Evolutionary conservation across 495 filamentous ascomycete species (phyloP), one percentile per base, ranked within the genome.

Genomic region (Neurospora tetraspora): DNA sequence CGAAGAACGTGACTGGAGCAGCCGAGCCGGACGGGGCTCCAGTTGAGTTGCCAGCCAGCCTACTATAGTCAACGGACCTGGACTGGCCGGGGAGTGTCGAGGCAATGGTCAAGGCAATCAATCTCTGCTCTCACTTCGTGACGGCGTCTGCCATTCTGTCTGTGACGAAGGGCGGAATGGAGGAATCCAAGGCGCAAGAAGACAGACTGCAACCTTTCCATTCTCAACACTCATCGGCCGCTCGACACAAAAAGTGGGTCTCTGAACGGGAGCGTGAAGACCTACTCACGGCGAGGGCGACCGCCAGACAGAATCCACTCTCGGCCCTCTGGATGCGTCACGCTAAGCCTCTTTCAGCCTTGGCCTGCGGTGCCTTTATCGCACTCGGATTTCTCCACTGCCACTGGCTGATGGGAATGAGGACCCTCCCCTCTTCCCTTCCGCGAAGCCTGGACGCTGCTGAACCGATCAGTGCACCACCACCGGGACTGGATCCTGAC

Each of bases 1-100:
- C 53, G 53, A 31, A 65, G 53, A 65, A 65, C 53, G 53, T 65
- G 73, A 76, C 74, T 71, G 68, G 74, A 79, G 74, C 74, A 80
- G 71, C 75, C 76, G 77, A 75, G 68, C 71, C 73, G 76, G 72
- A 40, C 69, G 68, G 45, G 70, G 45, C 20, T 71, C 53, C 53
- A 61, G 53, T 70, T 65, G 27, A 38, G 71, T 11, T 72, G 47
- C 70, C 72, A 72, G 70, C 75, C 72, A 69, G 72, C 76, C 75
- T 71, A 36, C 74, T 47, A 18, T 61, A 65, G 20, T 53, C 45
- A 53, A 53, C n/a, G 45, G 20, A n/a, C n/a, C n/a, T n/a, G n/a
- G n/a, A 53, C 20, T 23, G 45, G 3, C 45, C 45, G 45, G 4
- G 2, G 45, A 53, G 45, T 23, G 20, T 47, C 43, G 20, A 47